phyloP scores from a whole-genome alignment of 1,284 basidiomycete species.

The Pyrrhoderma noxium region DNA sequence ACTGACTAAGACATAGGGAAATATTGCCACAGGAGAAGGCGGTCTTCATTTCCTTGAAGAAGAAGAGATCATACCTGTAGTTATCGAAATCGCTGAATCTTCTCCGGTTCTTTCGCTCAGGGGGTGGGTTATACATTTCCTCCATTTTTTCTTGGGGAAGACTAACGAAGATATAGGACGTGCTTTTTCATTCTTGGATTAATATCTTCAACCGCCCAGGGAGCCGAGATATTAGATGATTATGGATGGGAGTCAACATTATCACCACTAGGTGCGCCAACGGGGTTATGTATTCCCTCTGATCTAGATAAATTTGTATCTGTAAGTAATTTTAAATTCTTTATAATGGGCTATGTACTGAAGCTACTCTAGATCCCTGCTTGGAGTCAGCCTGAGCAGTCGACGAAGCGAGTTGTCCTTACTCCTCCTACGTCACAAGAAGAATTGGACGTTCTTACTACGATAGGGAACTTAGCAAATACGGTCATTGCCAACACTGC shows the following conservation, averaged over 20 bases:
- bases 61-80: conserved; percentile 84
- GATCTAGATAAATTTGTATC: conserved; percentile 76
- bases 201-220: conserved; percentile 66
- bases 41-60: conserved; percentile 94
- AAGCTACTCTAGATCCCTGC: conserved; percentile 53
- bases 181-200: conserved; percentile 94
- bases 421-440: conserved; percentile 60
- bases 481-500: conserved; percentile 93
- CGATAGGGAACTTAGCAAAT: conserved; percentile 92
- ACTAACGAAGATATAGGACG: conserved; percentile 49
- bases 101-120: conserved; percentile 87
- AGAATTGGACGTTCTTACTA: conserved; percentile 83
- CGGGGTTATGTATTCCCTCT: conserved; percentile 83
- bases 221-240: conserved; percentile 81
- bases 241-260: conserved; percentile 89
- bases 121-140: conserved; percentile 54
- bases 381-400: conserved; percentile 53
- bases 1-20: conserved; percentile 62
- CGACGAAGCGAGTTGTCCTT: conserved; percentile 43
- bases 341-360: background rate
- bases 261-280: conserved; percentile 81
- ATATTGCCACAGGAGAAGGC: conserved; percentile 84
- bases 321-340: conserved; percentile 41
- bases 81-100: conserved; percentile 86
- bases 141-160: conserved; percentile 5